Conservation (phyloP, 2,329 filamentous ascomycete genomes). For the Lasiodiplodia theobromae region DNA sequence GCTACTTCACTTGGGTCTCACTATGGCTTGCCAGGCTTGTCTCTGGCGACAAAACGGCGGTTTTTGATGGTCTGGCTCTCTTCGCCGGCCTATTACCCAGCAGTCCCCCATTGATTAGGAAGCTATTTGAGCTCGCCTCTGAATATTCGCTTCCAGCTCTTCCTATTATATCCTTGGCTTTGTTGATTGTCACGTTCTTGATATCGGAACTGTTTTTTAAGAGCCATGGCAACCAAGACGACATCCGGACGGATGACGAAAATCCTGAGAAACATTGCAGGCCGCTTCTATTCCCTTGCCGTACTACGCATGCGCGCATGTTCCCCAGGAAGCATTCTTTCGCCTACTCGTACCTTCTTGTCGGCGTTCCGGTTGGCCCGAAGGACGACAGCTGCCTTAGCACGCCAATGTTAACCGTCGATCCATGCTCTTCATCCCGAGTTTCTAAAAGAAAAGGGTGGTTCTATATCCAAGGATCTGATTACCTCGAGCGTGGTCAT, state of each 20-base stretch:
- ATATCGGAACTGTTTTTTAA: neutral
- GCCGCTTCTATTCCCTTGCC: slow-evolving; percentile 67
- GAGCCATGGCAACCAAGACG: neutral
- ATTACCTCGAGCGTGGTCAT: slow-evolving; percentile 67
- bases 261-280: slow-evolving; percentile 33
- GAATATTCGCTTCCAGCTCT: neutral
- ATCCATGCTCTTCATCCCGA: slow-evolving; percentile 34
- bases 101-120: neutral
- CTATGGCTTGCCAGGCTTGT: neutral
- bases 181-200: neutral
- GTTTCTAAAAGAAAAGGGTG: slow-evolving; percentile 52
- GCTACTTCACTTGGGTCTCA: neutral
- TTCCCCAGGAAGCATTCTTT: slow-evolving; percentile 74
- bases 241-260: neutral
- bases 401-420: slow-evolving; percentile 64
- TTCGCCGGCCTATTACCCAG: neutral
- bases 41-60: neutral
- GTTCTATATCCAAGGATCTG: slow-evolving; percentile 66
- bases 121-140: neutral
- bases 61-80: neutral
- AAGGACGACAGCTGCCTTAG: slow-evolving; percentile 49
- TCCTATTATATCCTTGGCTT: neutral
- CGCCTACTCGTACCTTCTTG: slow-evolving; percentile 72
- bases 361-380: slow-evolving; percentile 72
- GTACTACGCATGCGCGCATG: slow-evolving; percentile 70